Evolutionary conservation across 495 filamentous ascomycete genomes (phyloP), one percentile per base, ranked within the genome.

Genomic region (Penicillium taxi): DNA sequence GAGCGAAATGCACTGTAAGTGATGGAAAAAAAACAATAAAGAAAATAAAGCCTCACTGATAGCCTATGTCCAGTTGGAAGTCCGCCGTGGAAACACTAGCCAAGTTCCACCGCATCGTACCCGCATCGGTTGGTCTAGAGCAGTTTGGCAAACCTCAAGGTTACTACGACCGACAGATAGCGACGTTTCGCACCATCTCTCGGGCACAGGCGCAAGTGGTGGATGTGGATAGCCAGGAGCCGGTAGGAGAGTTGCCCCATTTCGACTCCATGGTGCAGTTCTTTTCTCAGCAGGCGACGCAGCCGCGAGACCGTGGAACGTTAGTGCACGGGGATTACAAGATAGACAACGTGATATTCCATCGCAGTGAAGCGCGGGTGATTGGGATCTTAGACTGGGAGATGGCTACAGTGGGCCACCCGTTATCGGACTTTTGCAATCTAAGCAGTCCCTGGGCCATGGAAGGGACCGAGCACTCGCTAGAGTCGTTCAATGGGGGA

Each of bases 351-450:
- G 64, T 96, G 40, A 82, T 98, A 28, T 98, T 90, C 57, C 86
- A 94, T 61, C 79, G 82, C 61, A 88, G 79, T 0, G 86, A 93
- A 60, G 77, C 91, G 9, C 60, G 79, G 30, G 89, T 96, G 8
- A 89, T 96, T 62, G 91, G 89, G 5, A 86, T 96, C 32, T 64
- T 96, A 5, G 91, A 98, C 64, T 95, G 89, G 89, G 89, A 94
- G 61, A 88, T 95, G 84, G 88, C 86, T 22, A 98, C 91, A 0
- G 82, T 95, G 17, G 91, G 91, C 32, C 89, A 98, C 56, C 91
- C 91, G 4, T 70, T 95, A 8, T 86, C 83, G 13, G 91, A 98
- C 53, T 67, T 96, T 31, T 75, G 77, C 47, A 91, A 91, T 60
- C 63, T 93, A 6, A 68, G 82, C 15, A 82, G 74, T 17, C 86